Evolutionary conservation across 306 rosid genomes (phyloP), one percentile per base, ranked within the genome.

Genomic region (Purshia tridentata): DNA sequence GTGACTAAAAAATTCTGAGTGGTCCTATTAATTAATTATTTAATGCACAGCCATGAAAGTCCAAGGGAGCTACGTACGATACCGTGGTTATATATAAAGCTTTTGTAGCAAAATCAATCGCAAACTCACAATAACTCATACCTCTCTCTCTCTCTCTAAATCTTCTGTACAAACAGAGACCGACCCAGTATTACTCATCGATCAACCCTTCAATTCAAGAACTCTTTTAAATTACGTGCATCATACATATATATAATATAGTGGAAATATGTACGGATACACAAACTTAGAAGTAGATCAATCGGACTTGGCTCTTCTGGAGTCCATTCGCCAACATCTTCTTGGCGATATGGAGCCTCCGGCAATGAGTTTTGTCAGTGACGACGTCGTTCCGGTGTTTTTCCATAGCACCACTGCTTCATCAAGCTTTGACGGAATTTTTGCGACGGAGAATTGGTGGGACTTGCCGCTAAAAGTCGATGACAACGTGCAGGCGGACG

Each of bases 251-350:
- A 29, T 29, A 29, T 29, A 29, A 29, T 3, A 29, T 29, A 29
- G 35, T 29, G 2, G 2, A 55, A 42, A 56, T 5, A 56, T 56
- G 75, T 42, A 71, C 75, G 66, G 45, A 56, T 11, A 71, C 16
- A 45, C 54, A 44, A 44, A 66, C 51, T 8, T 56, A 44, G 66
- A 44, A 6, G 23, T 18, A 9, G 67, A 8, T 15, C 45, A 72
- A 35, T n/a, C 76, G 3, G 58, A 72, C 57, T 35, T 60, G 58
- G 48, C 69, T 48, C 40, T 61, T 50, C 76, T 72, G 12, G 76
- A 72, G 18, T 29, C 76, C 40, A 72, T 72, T 50, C 58, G 48
- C 20, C 69, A 49, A 18, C 76, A 72, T 19, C 61, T 72, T 47
- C 76, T 60, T 6, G 50, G 54, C 7, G 68, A 72, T 11, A 16